A percentile compares a stretch with the other conserved stretches of the same genome.
These are phyloP conservation scores for Cladochytrium replicatum DNA, from an alignment of 192 early-diverging fungal species.

Conservation along the genomic window DNA sequence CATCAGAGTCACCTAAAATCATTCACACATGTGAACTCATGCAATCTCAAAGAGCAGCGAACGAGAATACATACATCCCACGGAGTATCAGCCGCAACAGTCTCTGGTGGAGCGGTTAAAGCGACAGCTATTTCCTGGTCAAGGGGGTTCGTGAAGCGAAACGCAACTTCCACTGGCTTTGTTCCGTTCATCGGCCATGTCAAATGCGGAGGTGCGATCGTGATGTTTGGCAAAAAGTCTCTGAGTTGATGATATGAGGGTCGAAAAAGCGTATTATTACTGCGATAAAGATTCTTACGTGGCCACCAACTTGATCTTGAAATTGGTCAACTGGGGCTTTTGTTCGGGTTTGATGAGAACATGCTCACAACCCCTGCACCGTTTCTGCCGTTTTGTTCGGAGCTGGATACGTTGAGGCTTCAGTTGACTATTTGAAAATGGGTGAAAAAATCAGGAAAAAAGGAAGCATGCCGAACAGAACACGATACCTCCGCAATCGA, in stretches of 20 bases:
- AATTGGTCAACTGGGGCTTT: constrained; percentile 76
- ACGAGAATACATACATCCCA: constrained; percentile 2
- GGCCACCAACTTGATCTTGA: constrained; percentile 83
- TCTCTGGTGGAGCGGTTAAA: constrained; percentile 27
- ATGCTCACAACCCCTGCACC: constrained; percentile 79
- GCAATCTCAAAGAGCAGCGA: background rate
- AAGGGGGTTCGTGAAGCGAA: constrained; percentile 74
- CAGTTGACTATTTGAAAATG: constrained; percentile 29
- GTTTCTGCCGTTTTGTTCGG: constrained; percentile 73
- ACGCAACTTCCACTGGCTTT: constrained; percentile 29
- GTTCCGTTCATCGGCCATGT: constrained; percentile 17
- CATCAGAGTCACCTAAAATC: constrained; percentile 38
- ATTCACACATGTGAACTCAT: background rate
- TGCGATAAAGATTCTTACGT: constrained; percentile 36
- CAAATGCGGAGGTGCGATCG: constrained; percentile 34
- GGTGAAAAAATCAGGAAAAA: constrained; percentile 2
- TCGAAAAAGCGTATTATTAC: constrained; percentile 4
- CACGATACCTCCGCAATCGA: constrained; percentile 17
- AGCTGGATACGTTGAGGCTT: constrained; percentile 79
- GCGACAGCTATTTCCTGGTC: constrained; percentile 59
- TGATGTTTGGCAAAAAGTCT: constrained; percentile 71
- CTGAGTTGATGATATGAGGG: constrained; percentile 16
- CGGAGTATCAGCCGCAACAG: background rate
- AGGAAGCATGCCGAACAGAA: constrained; percentile 12
- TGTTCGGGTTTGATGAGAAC: constrained; percentile 87